Evolutionary conservation across 2,329 filamentous ascomycete species (phyloP), one percentile per base, ranked within the genome.

Genomic region (Penicillium verrucosum): DNA sequence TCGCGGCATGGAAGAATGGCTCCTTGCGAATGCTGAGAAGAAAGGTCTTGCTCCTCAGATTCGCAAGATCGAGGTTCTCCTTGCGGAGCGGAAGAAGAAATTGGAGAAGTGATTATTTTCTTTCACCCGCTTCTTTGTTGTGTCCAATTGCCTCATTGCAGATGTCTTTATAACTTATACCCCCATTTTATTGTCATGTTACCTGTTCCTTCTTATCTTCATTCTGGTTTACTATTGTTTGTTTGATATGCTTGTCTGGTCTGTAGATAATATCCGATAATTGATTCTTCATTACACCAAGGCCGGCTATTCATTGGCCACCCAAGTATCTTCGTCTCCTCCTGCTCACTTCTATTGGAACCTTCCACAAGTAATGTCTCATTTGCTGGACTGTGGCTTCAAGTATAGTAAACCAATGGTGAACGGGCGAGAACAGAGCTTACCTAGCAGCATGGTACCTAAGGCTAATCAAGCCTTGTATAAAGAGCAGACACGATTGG

Each of bases 1-100:
- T 60, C 85, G 89, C 77, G 81, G 80, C 68, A 96, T 97, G 92
- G 92, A 97, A 78, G 69, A 55, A 2, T 96, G 90, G 88, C 77
- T 97, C 54, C 87, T 89, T 75, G 81, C 72, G 10, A 94, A 95
- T 72, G 89, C 88, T 62, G 92, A 96, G 78, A 88, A 86, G 68
- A 92, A 92, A 0, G 89, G 68, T 75, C 70, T 87, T 65, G 81
- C 82, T 65, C 74, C 74, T 12, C 75, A 83, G 66, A 74, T 87
- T 34, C 71, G 77, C 56, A 78, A 90, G 46, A 79, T 97, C 68
- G 88, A 90, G 73, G 85, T 80, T 25, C 76, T 87, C 36, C 80
- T 96, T 64, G 81, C 81, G 58, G 88, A 85, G 70, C 75, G 73
- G 55, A 79, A 73, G 65, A 73, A 69, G 61, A 70, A 67, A 45